A percentile compares a stretch with the other conserved stretches of the same genome.
phyloP scores from a whole-genome alignment of 345 rosid genomes.

The Carallia pectinifolia region DNA sequence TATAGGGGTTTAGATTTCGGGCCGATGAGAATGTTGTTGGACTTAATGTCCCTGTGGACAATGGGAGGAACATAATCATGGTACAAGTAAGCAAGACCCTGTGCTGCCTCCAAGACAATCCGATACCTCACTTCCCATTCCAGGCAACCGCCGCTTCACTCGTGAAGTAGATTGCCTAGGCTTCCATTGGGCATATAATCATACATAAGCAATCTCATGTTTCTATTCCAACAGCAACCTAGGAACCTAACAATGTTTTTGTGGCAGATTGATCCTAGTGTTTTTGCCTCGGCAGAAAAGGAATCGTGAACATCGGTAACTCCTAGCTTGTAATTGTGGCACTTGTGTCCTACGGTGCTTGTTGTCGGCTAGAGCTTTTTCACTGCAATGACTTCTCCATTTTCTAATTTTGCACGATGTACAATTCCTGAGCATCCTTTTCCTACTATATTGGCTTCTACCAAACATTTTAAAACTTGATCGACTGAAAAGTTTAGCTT shows the following conservation, averaged over 20 bases:
- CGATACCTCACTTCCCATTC: conserved; percentile 90
- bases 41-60: conserved; percentile 91
- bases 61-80: conserved; percentile 93
- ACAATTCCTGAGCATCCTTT: conserved; percentile 92
- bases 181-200: conserved; percentile 97
- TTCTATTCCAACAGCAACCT: conserved; percentile 90
- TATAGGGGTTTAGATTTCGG: conserved; percentile 80
- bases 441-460: conserved; percentile 80
- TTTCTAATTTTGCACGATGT: conserved; percentile 82
- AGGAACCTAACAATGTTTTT: conserved; percentile 89
- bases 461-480: conserved; percentile 70
- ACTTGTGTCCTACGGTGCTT: conserved; percentile 34
- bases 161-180: conserved; percentile 88
- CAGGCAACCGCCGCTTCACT: conserved; percentile 59
- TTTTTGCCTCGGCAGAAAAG: conserved; percentile 85
- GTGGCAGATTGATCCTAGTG: conserved; percentile 88
- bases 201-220: conserved; percentile 78
- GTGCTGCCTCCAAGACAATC: conserved; percentile 81
- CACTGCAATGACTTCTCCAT: conserved; percentile 84
- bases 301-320: conserved; percentile 64
- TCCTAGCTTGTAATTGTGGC: conserved; percentile 39
- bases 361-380: conserved; percentile 88
- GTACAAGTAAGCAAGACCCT: conserved; percentile 90
- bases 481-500: conserved; percentile 86
- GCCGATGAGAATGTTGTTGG: conserved; percentile 88